Conservation (phyloP, 2,329 filamentous ascomycete genomes). For the Calonectria crousiana region DNA sequence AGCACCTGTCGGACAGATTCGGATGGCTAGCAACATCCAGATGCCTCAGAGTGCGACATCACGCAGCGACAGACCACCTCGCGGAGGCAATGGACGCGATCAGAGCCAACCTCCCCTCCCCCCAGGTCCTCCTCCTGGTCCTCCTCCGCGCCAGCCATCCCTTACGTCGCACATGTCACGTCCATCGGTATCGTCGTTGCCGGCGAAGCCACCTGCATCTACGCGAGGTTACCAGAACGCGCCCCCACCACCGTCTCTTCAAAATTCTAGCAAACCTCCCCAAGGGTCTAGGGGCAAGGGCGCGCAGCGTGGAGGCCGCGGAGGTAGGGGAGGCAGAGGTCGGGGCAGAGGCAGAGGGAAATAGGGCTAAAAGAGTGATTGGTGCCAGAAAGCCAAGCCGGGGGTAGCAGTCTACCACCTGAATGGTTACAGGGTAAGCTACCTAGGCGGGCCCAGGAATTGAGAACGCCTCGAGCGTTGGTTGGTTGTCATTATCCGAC, state of each 20-base stretch:
- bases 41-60: constrained; percentile 44
- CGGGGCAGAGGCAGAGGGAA: constrained; percentile 46
- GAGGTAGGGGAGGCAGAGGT: constrained; percentile 45
- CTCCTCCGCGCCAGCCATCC: constrained; percentile 37
- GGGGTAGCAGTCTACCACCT: not conserved
- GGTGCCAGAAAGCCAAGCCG: constrained; percentile 1
- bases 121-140: constrained; percentile 50
- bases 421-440: constrained; percentile 18
- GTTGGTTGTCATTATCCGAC: constrained; percentile 34
- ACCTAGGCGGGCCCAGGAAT: constrained; percentile 20
- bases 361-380: constrained; percentile 30
- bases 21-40: constrained; percentile 56
- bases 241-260: constrained; percentile 44
- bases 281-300: constrained; percentile 35
- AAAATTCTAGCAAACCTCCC: constrained; percentile 33
- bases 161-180: constrained; percentile 32
- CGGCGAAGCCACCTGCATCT: constrained; percentile 45
- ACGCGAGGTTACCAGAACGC: constrained; percentile 44
- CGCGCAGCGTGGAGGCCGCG: constrained; percentile 38
- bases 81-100: constrained; percentile 30
- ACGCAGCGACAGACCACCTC: constrained; percentile 26
- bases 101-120: constrained; percentile 51
- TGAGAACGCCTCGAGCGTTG: constrained; percentile 29
- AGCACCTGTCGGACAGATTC: constrained; percentile 50
- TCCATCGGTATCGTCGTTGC: constrained; percentile 42